Percentiles rank a stretch among this genome's conserved stretches.
phyloP scores from a whole-genome alignment of 352 stramenopile species.

The Labyrinthula sp. region DNA sequence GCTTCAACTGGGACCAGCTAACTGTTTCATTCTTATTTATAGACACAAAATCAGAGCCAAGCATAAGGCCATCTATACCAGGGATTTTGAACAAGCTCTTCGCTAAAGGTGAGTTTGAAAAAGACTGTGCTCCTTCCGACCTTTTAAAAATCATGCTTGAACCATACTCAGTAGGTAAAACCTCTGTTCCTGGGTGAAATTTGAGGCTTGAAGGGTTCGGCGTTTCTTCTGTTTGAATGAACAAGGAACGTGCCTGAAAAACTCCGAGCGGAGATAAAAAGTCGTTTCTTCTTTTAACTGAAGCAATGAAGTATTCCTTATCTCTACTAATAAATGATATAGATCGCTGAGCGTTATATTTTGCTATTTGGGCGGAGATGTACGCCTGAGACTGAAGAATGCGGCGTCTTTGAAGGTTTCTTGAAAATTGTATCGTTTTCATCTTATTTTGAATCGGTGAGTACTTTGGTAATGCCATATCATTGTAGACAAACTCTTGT shows the following conservation, averaged over 20 bases:
- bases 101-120: slow-evolving; percentile 47
- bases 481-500: too few relatives aligned
- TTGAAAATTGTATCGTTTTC: too few relatives aligned
- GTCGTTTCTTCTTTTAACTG: too few relatives aligned
- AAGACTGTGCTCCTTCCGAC: neutral
- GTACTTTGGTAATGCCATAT: too few relatives aligned
- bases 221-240: slow-evolving; percentile 92
- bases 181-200: slow-evolving; percentile 70
- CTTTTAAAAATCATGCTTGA: neutral
- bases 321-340: too few relatives aligned
- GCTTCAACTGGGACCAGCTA: slow-evolving; percentile 59
- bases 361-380: too few relatives aligned
- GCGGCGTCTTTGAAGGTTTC: too few relatives aligned
- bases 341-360: too few relatives aligned
- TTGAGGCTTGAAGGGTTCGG: slow-evolving; percentile 94
- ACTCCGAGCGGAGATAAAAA: too few relatives aligned
- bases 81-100: slow-evolving; percentile 87
- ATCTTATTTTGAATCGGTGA: too few relatives aligned
- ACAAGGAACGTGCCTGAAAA: slow-evolving; percentile 44
- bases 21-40: slow-evolving; percentile 78
- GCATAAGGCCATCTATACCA: slow-evolving; percentile 81
- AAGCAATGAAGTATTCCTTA: too few relatives aligned
- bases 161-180: slow-evolving; percentile 46
- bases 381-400: too few relatives aligned
- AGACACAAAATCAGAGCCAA: slow-evolving; percentile 91